Evolutionary conservation across 106 monocot species (phyloP).

Genomic region (Xerophyta viscosa): DNA sequence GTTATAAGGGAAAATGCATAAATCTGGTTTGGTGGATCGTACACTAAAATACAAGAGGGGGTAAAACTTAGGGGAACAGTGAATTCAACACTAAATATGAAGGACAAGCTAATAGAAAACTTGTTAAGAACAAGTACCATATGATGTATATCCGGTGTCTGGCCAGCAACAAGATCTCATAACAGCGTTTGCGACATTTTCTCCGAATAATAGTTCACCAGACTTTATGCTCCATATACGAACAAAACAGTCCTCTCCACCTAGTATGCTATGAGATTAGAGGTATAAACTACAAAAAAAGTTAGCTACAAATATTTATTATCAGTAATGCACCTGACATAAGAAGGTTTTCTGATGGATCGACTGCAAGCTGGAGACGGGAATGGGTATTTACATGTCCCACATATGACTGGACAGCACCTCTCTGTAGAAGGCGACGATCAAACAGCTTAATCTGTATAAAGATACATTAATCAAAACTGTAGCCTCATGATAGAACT

Average conservation of each 20-base stretch:
- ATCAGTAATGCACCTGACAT: conserved; percentile 41
- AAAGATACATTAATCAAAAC: neutral
- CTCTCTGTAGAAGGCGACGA: conserved; percentile 48
- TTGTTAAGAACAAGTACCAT: conserved; percentile 1
- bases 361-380: conserved; percentile 54
- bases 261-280: conserved; percentile 37
- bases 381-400: conserved; percentile 75
- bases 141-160: conserved; percentile 10
- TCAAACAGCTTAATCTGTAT: conserved; percentile 85
- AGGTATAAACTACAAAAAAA: no score
- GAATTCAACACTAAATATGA: no score
- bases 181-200: conserved; percentile 38
- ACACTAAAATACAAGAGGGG: no score
- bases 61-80: no score
- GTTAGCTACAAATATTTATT: neutral
- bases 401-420: conserved; percentile 69
- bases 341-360: conserved; percentile 68
- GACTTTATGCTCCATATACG: conserved; percentile 90
- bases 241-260: conserved; percentile 60
- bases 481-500: neutral
- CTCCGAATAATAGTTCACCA: conserved; percentile 49
- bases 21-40: no score
- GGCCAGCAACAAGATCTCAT: conserved; percentile 49
- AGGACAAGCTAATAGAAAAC: neutral
- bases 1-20: no score